Conservation (phyloP, 352 stramenopile species). For the Globisporangium nodosum region DNA sequence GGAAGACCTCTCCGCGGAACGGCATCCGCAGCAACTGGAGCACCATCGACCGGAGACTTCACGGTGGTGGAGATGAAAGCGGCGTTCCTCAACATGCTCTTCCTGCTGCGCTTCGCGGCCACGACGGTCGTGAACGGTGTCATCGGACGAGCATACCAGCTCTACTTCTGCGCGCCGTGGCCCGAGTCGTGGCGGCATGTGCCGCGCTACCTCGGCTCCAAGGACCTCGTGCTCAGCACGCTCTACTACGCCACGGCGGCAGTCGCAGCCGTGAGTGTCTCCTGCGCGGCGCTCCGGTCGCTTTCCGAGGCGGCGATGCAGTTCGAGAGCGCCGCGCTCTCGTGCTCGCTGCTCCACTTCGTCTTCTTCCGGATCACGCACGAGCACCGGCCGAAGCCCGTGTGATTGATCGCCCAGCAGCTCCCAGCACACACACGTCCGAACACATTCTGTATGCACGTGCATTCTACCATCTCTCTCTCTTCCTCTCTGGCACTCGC, state of each 20-base stretch:
- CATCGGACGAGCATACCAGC: conserved; percentile 43
- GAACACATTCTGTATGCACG: neutral
- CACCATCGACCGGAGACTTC: neutral
- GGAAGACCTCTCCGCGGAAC: neutral
- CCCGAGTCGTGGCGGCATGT: conserved; percentile 41
- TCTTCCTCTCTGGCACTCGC: neutral
- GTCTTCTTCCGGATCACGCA: conserved; percentile 19
- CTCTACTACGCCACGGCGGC: conserved; percentile 37
- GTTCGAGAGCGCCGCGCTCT: conserved; percentile 44
- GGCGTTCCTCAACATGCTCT: conserved; percentile 43
- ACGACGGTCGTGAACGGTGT: conserved; percentile 26
- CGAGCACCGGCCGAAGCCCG: neutral
- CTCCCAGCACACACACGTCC: neutral
- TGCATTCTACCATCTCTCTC: neutral
- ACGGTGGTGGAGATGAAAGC: conserved; percentile 16
- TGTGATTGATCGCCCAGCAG: neutral
- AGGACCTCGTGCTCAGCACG: conserved; percentile 50
- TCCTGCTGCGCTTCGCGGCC: conserved; percentile 29
- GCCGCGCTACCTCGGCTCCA: conserved; percentile 54
- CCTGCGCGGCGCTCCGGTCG: conserved; percentile 28
- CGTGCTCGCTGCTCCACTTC: conserved; percentile 40
- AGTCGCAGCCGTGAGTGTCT: conserved; percentile 36
- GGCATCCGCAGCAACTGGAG: neutral
- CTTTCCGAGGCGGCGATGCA: conserved; percentile 41
- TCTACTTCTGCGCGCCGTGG: conserved; percentile 40